Conservation (phyloP, 108 stramenopile species). For the Fistulifera pelliculosa region DNA sequence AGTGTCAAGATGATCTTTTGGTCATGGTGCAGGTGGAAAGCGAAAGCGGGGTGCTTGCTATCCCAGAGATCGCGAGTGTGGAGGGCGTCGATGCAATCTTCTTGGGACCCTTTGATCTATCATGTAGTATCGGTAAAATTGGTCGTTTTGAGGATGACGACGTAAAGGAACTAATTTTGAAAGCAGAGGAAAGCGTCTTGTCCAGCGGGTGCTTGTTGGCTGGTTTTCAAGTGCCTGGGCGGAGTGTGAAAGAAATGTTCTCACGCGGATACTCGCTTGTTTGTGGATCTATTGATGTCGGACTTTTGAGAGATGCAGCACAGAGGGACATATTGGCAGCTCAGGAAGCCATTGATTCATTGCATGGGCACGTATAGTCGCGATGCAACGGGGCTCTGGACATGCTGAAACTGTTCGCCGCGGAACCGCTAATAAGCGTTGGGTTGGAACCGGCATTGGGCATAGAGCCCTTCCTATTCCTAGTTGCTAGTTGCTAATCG, state of each 20-base stretch:
- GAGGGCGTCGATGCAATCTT: constrained; percentile 24
- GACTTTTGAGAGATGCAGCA: constrained; percentile 16
- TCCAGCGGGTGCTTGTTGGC: constrained; percentile 10
- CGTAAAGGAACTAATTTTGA: constrained; percentile 8
- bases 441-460: no score
- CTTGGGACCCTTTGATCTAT: constrained; percentile 26
- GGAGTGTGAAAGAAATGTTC: constrained; percentile 15
- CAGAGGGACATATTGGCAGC: neutral
- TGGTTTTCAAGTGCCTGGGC: constrained; percentile 14
- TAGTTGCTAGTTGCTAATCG: no score
- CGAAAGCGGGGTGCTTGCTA: constrained; percentile 9
- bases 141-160: constrained; percentile 23
- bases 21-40: constrained; percentile 25
- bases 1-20: constrained; percentile 14
- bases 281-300: constrained; percentile 18
- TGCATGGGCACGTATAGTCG: no score
- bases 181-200: constrained; percentile 16
- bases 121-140: constrained; percentile 20
- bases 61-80: constrained; percentile 16
- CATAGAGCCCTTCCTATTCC: no score
- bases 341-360: no score
- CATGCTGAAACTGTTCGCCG: no score
- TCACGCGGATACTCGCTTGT: constrained; percentile 19
- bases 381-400: no score
- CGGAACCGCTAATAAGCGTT: no score